Base-by-base conservation (phyloP, 78 protist genomes). In the Fonticula alba region DNA sequence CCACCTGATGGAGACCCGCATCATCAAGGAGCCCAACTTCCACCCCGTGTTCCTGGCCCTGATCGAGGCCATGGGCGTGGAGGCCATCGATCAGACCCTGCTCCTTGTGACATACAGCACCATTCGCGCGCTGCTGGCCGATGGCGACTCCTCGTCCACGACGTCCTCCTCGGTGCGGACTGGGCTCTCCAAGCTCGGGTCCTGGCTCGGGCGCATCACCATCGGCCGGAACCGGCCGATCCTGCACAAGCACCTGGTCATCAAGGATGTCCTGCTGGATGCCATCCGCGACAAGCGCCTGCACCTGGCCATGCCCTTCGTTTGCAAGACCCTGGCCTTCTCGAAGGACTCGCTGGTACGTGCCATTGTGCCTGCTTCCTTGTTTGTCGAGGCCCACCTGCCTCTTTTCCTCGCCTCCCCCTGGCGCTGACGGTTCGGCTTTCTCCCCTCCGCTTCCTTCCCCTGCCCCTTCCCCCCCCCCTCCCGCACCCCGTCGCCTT, bases 181-280 rank as follows among this genome's bases (percentile, higher is more conserved):
- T 24, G 62, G 85, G 36, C 74, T 95, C 33, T 89, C 90, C 82
- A 84, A 87, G 56, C 75, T 95, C 10, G 99, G 98, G 57, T 35
- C 74, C 22, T 95, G 93, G 95, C 76, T 95, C 2, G 99, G 99
- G 36, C 19, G 54, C 62, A 37, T 77, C 54, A 95, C 99, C 24
- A 66, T 95, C 26, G 81, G 76, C 10, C 51, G 71, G 43, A 89
- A 88, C 86, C 81, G 62, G 55, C 97, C 99, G 17, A 57, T 95
- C 38, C 72, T 94, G 29, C 84, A 72, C 66, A 75, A 70, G 37
- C 69, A 84, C 55, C 69, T 95, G 24, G 78, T 87, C 47, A 69
- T 94, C 65, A 83, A 88, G 76, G 94, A 82, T 38, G 67, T 95
- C 11, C 10, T 95, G n/a, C 27, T 82, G 35, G 80, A 84, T 33